Evolutionary conservation across 768 basidiomycete genomes (phyloP).

Genomic region (Kondoa subrosea): DNA sequence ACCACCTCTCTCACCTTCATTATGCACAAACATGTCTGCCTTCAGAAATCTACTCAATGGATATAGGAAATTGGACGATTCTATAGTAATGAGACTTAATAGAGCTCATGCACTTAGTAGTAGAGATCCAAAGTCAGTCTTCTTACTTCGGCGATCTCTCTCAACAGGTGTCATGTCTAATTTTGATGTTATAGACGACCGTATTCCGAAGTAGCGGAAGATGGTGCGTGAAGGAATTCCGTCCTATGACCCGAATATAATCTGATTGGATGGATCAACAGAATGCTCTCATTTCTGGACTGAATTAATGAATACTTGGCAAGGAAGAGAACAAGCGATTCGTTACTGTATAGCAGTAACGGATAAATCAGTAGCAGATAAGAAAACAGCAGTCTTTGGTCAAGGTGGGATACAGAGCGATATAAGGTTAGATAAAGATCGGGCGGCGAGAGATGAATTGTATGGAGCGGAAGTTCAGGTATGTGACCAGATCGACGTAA

Average conservation of each 20-base stretch:
- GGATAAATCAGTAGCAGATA: background rate
- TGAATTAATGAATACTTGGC: background rate
- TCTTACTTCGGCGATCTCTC: too few relatives aligned
- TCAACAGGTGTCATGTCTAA: background rate
- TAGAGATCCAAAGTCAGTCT: background rate
- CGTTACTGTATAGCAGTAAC: background rate
- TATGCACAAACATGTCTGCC: background rate
- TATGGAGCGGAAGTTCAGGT: constrained; percentile 2
- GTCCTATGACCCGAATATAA: background rate
- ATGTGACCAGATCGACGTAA: background rate
- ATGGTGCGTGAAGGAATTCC: background rate
- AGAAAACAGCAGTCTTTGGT: background rate
- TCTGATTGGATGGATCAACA: background rate
- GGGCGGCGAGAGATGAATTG: background rate
- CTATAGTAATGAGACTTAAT: background rate
- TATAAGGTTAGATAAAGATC: background rate
- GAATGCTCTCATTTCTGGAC: background rate
- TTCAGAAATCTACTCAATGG: background rate
- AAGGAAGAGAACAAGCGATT: background rate
- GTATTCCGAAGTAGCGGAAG: background rate
- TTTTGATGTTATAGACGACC: background rate
- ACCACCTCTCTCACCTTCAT: background rate
- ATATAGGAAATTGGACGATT: background rate
- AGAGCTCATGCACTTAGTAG: background rate
- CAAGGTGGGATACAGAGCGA: background rate